Conservation (phyloP, 805 yeast species). For the Metschnikowia similis region DNA sequence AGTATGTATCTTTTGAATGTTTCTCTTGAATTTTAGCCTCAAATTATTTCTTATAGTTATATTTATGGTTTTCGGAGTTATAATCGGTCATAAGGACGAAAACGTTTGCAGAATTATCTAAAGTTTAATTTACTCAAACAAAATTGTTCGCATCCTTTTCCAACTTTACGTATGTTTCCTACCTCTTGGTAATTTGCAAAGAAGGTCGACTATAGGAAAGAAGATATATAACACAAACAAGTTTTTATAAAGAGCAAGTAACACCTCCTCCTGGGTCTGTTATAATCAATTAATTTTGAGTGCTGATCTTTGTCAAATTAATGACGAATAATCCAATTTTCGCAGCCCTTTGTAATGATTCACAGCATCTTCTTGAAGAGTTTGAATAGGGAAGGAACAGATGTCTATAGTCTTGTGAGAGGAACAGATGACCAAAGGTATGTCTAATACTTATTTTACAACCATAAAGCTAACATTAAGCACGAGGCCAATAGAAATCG, state of each 20-base stretch:
- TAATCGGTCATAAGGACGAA: neutral
- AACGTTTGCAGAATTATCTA: too few relatives aligned
- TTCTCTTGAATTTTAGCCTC: neutral
- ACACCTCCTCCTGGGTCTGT: too few relatives aligned
- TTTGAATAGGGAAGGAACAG: neutral
- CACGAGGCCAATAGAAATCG: neutral
- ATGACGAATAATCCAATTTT: neutral
- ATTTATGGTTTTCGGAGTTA: neutral
- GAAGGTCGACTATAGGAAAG: neutral
- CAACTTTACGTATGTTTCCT: neutral
- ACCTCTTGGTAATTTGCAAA: neutral
- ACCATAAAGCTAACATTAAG: neutral
- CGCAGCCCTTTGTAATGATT: neutral
- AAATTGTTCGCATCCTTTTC: neutral
- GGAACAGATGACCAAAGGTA: neutral
- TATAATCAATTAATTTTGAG: neutral
- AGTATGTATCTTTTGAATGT: neutral
- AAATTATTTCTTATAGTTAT: neutral
- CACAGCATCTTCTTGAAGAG: neutral
- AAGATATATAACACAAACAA: too few relatives aligned
- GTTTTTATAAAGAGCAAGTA: too few relatives aligned
- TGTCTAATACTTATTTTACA: neutral
- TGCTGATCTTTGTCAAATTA: neutral
- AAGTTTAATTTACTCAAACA: too few relatives aligned
- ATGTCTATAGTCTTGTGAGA: neutral